Percentiles rank a stretch among this genome's conserved stretches.
phyloP scores from a whole-genome alignment of 139 green algal species.

The Zygnema circumcarinatum region DNA sequence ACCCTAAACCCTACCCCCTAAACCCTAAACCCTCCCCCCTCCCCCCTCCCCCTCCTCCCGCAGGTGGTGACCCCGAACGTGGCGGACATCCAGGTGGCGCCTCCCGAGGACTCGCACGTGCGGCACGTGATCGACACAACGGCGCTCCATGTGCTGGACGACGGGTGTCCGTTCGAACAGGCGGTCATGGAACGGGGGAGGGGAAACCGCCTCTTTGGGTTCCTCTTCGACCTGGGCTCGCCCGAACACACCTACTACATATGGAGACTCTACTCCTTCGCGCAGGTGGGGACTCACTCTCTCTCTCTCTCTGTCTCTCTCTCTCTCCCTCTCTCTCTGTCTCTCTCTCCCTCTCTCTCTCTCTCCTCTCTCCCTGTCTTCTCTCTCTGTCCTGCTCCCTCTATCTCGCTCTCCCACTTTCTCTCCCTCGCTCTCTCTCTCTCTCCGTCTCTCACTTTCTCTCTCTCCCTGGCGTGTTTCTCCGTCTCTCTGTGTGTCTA shows the following conservation, averaged over 20 bases:
- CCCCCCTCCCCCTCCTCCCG: no score
- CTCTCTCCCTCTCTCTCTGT: background rate
- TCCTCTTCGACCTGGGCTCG: slow-evolving; percentile 84
- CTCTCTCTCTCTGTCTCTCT: background rate
- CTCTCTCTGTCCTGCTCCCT: no score
- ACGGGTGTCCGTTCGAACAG: slow-evolving; percentile 83
- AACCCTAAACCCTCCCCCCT: no score
- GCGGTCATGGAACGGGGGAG: slow-evolving; percentile 83
- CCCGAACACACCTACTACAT: slow-evolving; percentile 92
- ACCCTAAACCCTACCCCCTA: no score
- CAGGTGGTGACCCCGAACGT: slow-evolving; percentile 57
- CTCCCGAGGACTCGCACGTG: slow-evolving; percentile 74
- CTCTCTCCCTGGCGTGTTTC: no score
- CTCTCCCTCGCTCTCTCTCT: no score
- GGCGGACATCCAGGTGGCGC: slow-evolving; percentile 71
- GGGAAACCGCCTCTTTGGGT: slow-evolving; percentile 83
- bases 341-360: no score
- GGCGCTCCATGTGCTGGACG: slow-evolving; percentile 82
- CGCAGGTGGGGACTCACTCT: slow-evolving; percentile 38
- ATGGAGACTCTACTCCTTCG: slow-evolving; percentile 81
- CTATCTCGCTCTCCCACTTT: no score
- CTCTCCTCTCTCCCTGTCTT: no score
- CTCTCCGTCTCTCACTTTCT: no score
- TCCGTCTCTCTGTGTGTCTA: no score
- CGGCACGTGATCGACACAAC: slow-evolving; percentile 90